Evolutionary conservation across 2,329 filamentous ascomycete genomes (phyloP).

Genomic region (Xylaria sp.): DNA sequence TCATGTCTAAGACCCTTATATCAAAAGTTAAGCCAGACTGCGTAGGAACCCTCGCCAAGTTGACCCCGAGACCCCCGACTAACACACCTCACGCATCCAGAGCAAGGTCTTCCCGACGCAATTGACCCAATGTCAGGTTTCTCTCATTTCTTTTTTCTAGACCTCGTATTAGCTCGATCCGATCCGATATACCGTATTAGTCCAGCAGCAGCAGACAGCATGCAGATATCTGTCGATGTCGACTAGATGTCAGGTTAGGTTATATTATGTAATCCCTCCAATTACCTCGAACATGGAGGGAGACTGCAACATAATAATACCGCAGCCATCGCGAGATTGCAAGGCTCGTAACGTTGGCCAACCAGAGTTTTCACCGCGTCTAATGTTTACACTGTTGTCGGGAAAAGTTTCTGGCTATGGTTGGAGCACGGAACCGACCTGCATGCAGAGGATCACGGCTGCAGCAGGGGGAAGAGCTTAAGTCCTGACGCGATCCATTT

Average conservation of each 20-base stretch:
- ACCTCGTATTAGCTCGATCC: constrained; percentile 22
- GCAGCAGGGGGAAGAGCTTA: constrained; percentile 8
- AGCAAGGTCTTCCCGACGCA: neutral
- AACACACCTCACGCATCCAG: neutral
- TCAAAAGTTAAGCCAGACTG: neutral
- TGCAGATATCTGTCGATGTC: constrained; percentile 12
- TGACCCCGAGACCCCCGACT: neutral
- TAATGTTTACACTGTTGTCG: constrained; percentile 18
- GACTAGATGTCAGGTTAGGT: constrained; percentile 17
- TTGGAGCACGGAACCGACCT: constrained; percentile 25
- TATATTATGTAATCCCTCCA: constrained; percentile 20
- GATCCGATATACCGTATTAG: constrained; percentile 27
- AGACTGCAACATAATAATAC: constrained; percentile 18
- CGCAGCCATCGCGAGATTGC: constrained; percentile 22
- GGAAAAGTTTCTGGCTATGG: constrained; percentile 10
- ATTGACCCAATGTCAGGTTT: neutral
- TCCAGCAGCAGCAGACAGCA: constrained; percentile 15
- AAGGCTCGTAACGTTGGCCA: constrained; percentile 21
- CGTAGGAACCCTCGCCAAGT: neutral
- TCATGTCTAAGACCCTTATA: neutral
- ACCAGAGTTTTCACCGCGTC: constrained; percentile 8
- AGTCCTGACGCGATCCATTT: constrained; percentile 18
- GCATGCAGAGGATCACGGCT: constrained; percentile 29
- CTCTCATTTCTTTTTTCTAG: neutral
- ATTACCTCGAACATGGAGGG: constrained; percentile 1